phyloP scores from a whole-genome alignment of 768 basidiomycete genomes.

The Macrolepiota dolichaula region DNA sequence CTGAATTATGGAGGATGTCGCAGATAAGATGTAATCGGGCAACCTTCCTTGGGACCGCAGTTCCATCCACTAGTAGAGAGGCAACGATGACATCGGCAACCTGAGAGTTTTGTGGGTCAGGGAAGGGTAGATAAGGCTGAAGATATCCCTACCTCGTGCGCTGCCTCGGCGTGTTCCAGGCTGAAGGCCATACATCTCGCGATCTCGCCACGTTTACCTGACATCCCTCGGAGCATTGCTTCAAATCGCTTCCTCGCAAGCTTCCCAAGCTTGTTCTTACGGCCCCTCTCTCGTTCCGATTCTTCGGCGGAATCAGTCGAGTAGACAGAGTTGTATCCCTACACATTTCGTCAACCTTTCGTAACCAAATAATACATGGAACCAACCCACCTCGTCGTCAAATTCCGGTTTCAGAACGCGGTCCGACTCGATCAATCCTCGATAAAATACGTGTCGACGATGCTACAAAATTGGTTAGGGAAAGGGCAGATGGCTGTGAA shows the following conservation, averaged over 20 bases:
- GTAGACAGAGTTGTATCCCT: slow-evolving; percentile 87
- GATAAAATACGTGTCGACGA: slow-evolving; percentile 68
- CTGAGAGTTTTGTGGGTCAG: slow-evolving; percentile 36
- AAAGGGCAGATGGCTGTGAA: slow-evolving; percentile 4
- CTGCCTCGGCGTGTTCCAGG: slow-evolving; percentile 93
- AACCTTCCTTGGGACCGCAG: slow-evolving; percentile 95
- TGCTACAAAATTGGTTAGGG: slow-evolving; percentile 41
- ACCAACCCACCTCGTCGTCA: slow-evolving; percentile 64
- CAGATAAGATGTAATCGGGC: slow-evolving; percentile 94
- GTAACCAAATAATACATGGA: not conserved
- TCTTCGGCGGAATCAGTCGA: slow-evolving; percentile 95
- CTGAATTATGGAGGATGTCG: slow-evolving; percentile 97
- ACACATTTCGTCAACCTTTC: not conserved
- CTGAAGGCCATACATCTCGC: slow-evolving; percentile 98
- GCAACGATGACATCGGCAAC: slow-evolving; percentile 87
- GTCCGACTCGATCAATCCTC: slow-evolving; percentile 60
- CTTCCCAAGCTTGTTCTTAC: slow-evolving; percentile 75
- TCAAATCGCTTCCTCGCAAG: slow-evolving; percentile 84
- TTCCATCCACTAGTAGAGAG: slow-evolving; percentile 86
- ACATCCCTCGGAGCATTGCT: slow-evolving; percentile 83
- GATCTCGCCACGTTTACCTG: slow-evolving; percentile 85
- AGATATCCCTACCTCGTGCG: slow-evolving; percentile 65
- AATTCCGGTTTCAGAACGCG: slow-evolving; percentile 63
- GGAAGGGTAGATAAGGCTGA: not conserved
- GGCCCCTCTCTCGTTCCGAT: slow-evolving; percentile 78